Base-by-base conservation (phyloP, 768 basidiomycete species). In the Vishniacozyma victoriae region DNA sequence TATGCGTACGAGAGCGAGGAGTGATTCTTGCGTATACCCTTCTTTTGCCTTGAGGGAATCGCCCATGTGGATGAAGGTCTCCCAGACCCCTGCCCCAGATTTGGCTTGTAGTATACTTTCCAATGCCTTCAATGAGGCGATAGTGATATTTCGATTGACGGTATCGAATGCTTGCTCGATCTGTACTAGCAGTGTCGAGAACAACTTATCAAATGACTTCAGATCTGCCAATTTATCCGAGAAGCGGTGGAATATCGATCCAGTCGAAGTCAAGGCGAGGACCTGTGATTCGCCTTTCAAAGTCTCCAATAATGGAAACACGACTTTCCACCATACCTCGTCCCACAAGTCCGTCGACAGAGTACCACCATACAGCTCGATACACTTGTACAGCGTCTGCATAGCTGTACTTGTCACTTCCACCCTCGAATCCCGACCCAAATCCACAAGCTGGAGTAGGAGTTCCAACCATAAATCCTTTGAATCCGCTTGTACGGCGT, bases 371-470 rank as follows among this genome's bases (percentile, higher is more conserved):
- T 99, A 96, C 9, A 96, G 77, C 70, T 93, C 89, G 75, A 96
- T 80, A 2, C 89, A 87, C 40, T 92, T 79, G 74, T 95, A 97
- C 44, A 99, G 69, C 1, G 92, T 96, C 71, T 95, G 91, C 37
- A 96, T 92, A 9, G 93, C 91, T 1, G 89, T 89, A 55, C 86
- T 85, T 15, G 92, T 80, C 0, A 93, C 89, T 66, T 99, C 92
- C 16, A 84, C 82, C 25, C 93, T 79, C 0, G 78, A 64, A 62
- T 96, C 93, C 2, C 81, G 79, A 54, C 87, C 89, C 1, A 96
- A 75, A 1, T 83, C 82, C 3, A 92, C 78, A 2, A 96, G 80
- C 69, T 91, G 87, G 5, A 82, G 75, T 2, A 97, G 75, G 4
- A 96, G 79, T 71, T 83, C 85, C 81, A 95, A 87, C 93, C 93